These are phyloP conservation scores for Penicillium capsulatum DNA, from an alignment of 2,329 filamentous ascomycete species.

Conservation along the genomic window DNA sequence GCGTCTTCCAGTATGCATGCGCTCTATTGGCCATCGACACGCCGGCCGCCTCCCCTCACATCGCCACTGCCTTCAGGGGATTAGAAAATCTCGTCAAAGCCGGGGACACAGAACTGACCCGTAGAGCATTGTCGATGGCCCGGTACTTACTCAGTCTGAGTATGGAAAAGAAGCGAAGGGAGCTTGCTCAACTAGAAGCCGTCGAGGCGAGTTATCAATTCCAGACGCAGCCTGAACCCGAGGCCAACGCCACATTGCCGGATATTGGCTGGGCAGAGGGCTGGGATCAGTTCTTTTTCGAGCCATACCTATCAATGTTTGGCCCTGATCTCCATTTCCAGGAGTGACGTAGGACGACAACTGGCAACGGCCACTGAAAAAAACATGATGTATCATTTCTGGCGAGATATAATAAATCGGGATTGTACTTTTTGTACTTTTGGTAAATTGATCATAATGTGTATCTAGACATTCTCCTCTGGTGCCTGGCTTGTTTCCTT, in stretches of 20 bases:
- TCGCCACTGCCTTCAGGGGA: slow-evolving; percentile 21
- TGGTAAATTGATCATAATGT: neutral
- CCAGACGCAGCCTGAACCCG: slow-evolving; percentile 9
- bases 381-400: no score
- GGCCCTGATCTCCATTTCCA: slow-evolving; percentile 19
- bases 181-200: slow-evolving; percentile 27
- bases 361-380: neutral
- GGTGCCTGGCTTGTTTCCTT: no score
- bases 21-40: slow-evolving; percentile 29
- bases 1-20: slow-evolving; percentile 32
- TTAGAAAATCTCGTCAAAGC: slow-evolving; percentile 27
- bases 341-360: neutral
- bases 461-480: neutral
- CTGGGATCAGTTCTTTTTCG: slow-evolving; percentile 32
- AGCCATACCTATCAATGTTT: slow-evolving; percentile 28
- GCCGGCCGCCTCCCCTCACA: slow-evolving; percentile 17
- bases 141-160: slow-evolving; percentile 27
- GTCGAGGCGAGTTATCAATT: slow-evolving; percentile 22
- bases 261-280: slow-evolving; percentile 24
- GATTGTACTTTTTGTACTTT: no score
- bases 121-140: slow-evolving; percentile 28
- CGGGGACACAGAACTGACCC: slow-evolving; percentile 26
- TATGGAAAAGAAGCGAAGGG: slow-evolving; percentile 29
- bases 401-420: neutral
- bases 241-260: slow-evolving; percentile 11